These are phyloP conservation scores for Phytophthora multivora DNA, from an alignment of 352 stramenopile genomes.

Conservation along the genomic window DNA sequence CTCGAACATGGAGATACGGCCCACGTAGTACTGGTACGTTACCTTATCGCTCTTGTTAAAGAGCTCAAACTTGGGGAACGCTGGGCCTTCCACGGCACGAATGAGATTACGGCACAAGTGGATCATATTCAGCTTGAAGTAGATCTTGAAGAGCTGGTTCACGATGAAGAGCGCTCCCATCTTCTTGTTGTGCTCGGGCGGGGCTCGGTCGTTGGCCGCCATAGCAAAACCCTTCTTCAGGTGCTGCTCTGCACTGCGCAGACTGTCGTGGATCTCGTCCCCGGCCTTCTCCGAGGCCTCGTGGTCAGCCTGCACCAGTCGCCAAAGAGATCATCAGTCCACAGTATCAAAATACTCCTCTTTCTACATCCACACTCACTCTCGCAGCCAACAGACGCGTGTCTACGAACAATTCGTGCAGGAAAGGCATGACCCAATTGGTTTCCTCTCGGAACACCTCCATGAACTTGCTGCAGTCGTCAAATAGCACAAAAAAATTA, in stretches of 20 bases:
- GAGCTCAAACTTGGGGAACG: constrained; percentile 77
- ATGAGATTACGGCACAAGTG: constrained; percentile 96
- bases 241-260: constrained; percentile 84
- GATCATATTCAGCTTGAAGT: constrained; percentile 96
- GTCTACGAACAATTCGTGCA: constrained; percentile 83
- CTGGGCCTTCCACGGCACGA: constrained; percentile 76
- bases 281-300: constrained; percentile 66
- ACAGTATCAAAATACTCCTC: neutral
- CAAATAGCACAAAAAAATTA: constrained; percentile 4
- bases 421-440: constrained; percentile 86
- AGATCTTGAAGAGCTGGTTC: constrained; percentile 97
- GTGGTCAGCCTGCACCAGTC: constrained; percentile 56
- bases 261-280: constrained; percentile 77
- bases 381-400: constrained; percentile 71
- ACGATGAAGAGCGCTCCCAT: constrained; percentile 91
- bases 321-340: constrained; percentile 9
- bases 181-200: constrained; percentile 84
- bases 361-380: constrained; percentile 26
- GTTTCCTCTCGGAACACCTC: constrained; percentile 84
- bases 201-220: constrained; percentile 82
- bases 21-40: constrained; percentile 96
- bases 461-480: constrained; percentile 77
- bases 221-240: constrained; percentile 89
- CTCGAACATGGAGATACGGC: constrained; percentile 97
- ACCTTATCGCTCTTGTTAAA: constrained; percentile 91